Conservation (phyloP, 2,329 filamentous ascomycete genomes). For the Colletotrichum liriopes region DNA sequence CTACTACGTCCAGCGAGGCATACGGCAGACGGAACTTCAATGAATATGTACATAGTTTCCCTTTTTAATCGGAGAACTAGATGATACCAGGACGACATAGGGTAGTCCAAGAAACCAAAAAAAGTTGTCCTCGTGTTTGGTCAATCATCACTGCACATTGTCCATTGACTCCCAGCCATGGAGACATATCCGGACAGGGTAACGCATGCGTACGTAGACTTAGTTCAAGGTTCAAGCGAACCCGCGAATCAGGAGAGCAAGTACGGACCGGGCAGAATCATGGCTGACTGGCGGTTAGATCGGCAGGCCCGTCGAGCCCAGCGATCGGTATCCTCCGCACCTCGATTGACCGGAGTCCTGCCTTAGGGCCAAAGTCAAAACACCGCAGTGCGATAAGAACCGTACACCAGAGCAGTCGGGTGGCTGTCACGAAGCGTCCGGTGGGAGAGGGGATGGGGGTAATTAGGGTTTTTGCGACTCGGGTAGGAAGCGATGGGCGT, state of each 20-base stretch:
- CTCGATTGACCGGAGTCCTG: not conserved
- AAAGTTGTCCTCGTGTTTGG: conserved; percentile 9
- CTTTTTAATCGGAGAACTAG: conserved; percentile 12
- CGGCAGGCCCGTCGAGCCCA: conserved; percentile 18
- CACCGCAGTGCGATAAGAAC: too few species aligned
- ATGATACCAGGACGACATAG: conserved; percentile 37
- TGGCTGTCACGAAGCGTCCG: not conserved
- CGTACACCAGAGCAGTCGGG: not conserved
- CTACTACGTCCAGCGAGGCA: conserved; percentile 10
- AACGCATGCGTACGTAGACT: not conserved
- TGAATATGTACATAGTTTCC: conserved; percentile 23
- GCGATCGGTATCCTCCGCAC: conserved; percentile 10
- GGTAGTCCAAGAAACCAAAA: conserved; percentile 7
- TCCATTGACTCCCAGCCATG: conserved; percentile 3
- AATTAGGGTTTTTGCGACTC: not conserved
- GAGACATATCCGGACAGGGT: too few species aligned
- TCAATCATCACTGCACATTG: not conserved
- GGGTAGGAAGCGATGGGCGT: not conserved
- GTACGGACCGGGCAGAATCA: conserved; percentile 15
- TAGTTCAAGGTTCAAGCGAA: not conserved
- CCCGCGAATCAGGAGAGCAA: not conserved
- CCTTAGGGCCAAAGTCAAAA: not conserved
- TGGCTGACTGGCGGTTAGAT: conserved; percentile 16
- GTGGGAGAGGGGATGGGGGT: too few species aligned
- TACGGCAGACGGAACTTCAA: conserved; percentile 13